Percentiles rank a stretch among this genome's conserved stretches.
Conservation (phyloP, 2,329 filamentous ascomycete genomes). For the Cercospora sp. region DNA sequence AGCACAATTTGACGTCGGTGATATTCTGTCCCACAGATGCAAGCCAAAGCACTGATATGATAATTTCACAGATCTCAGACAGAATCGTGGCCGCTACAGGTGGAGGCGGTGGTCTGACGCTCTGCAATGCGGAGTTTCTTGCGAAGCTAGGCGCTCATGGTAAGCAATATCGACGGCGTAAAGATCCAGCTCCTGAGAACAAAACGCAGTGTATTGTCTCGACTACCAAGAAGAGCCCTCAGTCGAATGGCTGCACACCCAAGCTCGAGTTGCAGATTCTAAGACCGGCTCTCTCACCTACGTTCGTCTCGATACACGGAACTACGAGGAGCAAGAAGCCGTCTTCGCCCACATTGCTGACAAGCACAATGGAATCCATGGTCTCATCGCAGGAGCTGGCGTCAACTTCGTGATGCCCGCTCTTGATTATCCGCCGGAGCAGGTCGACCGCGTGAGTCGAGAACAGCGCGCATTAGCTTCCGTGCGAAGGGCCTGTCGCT, state of each 20-base stretch:
- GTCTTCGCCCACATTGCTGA: slow-evolving; percentile 34
- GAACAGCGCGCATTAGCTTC: no score
- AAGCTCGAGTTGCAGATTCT: slow-evolving; percentile 40
- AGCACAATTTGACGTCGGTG: not conserved
- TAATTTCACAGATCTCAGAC: slow-evolving; percentile 23
- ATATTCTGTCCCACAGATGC: not conserved
- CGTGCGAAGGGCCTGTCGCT: not conserved
- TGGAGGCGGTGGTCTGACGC: slow-evolving; percentile 31
- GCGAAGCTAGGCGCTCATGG: slow-evolving; percentile 52
- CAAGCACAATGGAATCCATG: slow-evolving; percentile 34
- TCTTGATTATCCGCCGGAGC: slow-evolving; percentile 41
- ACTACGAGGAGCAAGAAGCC: slow-evolving; percentile 36
- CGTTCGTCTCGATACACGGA: slow-evolving; percentile 50
- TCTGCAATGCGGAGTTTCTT: slow-evolving; percentile 49
- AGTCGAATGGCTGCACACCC: slow-evolving; percentile 45
- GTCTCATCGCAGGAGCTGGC: slow-evolving; percentile 37
- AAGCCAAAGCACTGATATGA: not conserved
- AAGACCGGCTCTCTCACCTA: slow-evolving; percentile 49
- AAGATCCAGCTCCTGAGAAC: not conserved
- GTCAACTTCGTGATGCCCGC: slow-evolving; percentile 35
- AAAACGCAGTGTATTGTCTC: slow-evolving; percentile 48
- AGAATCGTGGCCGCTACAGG: slow-evolving; percentile 33
- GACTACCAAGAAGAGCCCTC: slow-evolving; percentile 49
- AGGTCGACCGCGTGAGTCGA: slow-evolving; percentile 11
- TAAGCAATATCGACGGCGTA: slow-evolving; percentile 19